Base-by-base conservation (phyloP, 805 yeast species). In the Candida oleophila region DNA sequence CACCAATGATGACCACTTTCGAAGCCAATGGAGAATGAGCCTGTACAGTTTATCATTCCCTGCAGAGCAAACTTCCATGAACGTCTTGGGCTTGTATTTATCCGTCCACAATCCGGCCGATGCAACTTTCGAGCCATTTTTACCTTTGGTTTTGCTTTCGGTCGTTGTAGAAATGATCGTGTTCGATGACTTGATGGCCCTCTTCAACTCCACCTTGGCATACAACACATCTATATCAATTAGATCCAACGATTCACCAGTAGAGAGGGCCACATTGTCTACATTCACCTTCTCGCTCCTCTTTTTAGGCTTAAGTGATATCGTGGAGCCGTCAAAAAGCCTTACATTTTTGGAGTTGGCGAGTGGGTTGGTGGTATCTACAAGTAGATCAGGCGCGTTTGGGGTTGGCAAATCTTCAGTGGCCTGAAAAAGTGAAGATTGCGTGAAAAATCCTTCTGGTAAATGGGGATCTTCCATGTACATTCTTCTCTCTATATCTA, bases 31-130 rank as follows among this genome's bases (percentile, higher is more conserved):
- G 46, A 72, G 59, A 2, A 72, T 57, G 19, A 52, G 51, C 40
- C 77, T 56, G 49, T 68, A 71, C 49, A 60, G 74, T 38, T 57
- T 62, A 49, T 73, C 77, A 51, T 73, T 72, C n/a, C 77, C 77
- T 2, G 73, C 76, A 0, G 74, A 62, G 49, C 76, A 71, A 37
- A 73, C 56, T 42, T 69, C 65, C 11, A 71, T 43, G 49, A 63
- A 72, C 18, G 52, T 49, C 12, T 45, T 49, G 3, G 77, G 77
- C 25, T 65, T 53, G 49, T 72, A 72, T 55, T 71, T 71, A 35
- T 72, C 76, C 2, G 73, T 54, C 76, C 76, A 72, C 2, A 63
- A 46, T 34, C 25, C 36, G 21, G 30, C 30, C 9, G 30, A 7
- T 25, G 15, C 41, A 34, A n/a, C 30, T 28, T 39, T 15, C 28